phyloP scores from a whole-genome alignment of 208 protist genomes.

The Leishmania guyanensis region DNA sequence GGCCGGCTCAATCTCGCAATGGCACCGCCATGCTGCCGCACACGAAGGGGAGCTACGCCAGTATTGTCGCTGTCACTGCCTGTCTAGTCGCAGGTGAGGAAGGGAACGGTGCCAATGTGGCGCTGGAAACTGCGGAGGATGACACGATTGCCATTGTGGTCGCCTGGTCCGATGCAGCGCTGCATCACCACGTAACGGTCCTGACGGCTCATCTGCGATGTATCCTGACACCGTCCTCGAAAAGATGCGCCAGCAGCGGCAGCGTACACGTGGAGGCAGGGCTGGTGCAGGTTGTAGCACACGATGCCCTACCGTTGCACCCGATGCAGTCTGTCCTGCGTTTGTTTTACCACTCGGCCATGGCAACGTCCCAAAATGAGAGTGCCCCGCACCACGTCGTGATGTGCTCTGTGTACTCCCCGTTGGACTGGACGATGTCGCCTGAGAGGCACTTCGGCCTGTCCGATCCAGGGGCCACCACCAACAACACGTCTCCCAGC shows the following conservation, averaged over 20 bases:
- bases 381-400: conserved; percentile 15
- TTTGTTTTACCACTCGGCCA: conserved; percentile 31
- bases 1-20: not conserved
- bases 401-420: conserved; percentile 25
- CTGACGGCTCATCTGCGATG: conserved; percentile 8
- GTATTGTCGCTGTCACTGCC: conserved; percentile 30
- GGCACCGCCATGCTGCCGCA: conserved; percentile 11
- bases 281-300: conserved; percentile 25
- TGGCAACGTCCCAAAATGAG: conserved; percentile 1
- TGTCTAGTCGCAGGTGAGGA: conserved; percentile 8
- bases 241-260: not conserved
- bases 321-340: conserved; percentile 27
- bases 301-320: conserved; percentile 40
- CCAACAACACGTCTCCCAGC: not conserved
- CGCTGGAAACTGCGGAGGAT: not conserved
- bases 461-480: not conserved
- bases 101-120: not conserved
- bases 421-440: conserved; percentile 3
- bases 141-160: conserved; percentile 27
- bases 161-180: conserved; percentile 22
- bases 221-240: conserved; percentile 16
- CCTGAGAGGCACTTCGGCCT: not conserved
- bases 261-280: not conserved
- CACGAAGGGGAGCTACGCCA: conserved; percentile 21
- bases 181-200: conserved; percentile 33